Evolutionary conservation across 495 filamentous ascomycete species (phyloP), one percentile per base, ranked within the genome.

Genomic region (Penicillium steckii): DNA sequence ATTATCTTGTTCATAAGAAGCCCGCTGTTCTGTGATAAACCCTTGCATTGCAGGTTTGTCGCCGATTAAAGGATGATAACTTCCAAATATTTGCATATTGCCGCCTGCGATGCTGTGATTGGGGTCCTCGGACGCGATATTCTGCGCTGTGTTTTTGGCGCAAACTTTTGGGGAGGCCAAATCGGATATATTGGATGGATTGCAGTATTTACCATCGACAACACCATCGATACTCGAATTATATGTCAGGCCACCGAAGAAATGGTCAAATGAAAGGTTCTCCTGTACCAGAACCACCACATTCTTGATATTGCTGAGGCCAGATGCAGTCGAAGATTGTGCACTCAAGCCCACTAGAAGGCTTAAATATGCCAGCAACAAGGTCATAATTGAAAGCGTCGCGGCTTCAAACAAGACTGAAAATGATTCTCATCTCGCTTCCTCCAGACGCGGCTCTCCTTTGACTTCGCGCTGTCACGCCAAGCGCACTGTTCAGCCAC

Each of bases 21-120:
- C 43, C 23, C 60, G 55, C 54, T 80, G 77, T 56, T 79, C 75
- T 7, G 71, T 69, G 26, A 79, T 67, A 52, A 80, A 80, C 10
- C 77, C 75, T 17, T 71, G 57, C 67, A 72, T 67, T 33, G 54
- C 52, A 17, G 55, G 35, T 17, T 62, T 56, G 19, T 64, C 52
- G 17, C 52, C 48, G 12, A 51, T 45, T 46, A 66, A 46, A 0
- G 77, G 77, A 26, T 71, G 64, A 33, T 69, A 75, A 15, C 68
- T 72, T 40, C 73, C 68, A 53, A 74, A 78, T 30, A 79, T 51
- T 52, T 80, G 70, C 60, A 77, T 70, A 61, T 78, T 79, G 10
- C 70, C 72, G 33, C 77, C 77, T 9, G 61, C 62, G 51, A 80
- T 71, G 45, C 67, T 70, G 60, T 80, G 77, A 50, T 79, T 71